A percentile compares a stretch with the other conserved stretches of the same genome.
Evolutionary conservation across 139 green algal genomes (phyloP).

Genomic region (Chlorella sp.): DNA sequence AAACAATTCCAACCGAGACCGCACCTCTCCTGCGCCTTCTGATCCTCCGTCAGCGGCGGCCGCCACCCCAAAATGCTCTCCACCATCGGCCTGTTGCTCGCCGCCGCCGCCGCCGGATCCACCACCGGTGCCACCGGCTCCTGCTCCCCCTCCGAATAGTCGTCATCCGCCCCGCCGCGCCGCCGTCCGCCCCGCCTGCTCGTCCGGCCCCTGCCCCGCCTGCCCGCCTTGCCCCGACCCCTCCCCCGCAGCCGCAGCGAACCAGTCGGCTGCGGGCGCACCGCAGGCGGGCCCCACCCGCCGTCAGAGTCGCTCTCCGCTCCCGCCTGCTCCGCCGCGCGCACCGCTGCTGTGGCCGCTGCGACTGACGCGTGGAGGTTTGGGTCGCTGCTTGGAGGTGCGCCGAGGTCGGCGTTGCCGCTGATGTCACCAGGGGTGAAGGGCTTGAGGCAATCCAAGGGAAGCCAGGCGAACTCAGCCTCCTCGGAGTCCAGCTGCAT

Average conservation of each 20-base stretch:
- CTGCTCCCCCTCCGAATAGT: constrained; percentile 39
- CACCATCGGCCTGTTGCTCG: constrained; percentile 27
- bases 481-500: constrained; percentile 72
- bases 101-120: background rate
- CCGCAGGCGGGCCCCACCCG: constrained; percentile 41
- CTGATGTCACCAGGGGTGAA: constrained; percentile 50
- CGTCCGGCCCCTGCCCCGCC: constrained; percentile 18
- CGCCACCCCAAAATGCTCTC: constrained; percentile 71
- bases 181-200: constrained; percentile 23
- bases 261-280: background rate
- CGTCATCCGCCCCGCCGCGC: constrained; percentile 34
- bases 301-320: constrained; percentile 64
- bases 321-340: background rate
- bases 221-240: constrained; percentile 10
- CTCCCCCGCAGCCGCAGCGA: constrained; percentile 1
- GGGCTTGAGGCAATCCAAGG: constrained; percentile 61
- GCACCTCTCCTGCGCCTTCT: constrained; percentile 28
- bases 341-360: constrained; percentile 50
- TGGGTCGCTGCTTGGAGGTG: constrained; percentile 10
- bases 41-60: constrained; percentile 31
- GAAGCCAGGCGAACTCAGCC: constrained; percentile 89
- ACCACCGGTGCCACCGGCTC: background rate
- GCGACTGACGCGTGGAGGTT: constrained; percentile 32
- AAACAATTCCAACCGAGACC: no score
- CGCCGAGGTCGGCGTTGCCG: background rate